Evolutionary conservation across 139 green algal genomes (phyloP).

Genomic region (Ettlia oleoabundans): DNA sequence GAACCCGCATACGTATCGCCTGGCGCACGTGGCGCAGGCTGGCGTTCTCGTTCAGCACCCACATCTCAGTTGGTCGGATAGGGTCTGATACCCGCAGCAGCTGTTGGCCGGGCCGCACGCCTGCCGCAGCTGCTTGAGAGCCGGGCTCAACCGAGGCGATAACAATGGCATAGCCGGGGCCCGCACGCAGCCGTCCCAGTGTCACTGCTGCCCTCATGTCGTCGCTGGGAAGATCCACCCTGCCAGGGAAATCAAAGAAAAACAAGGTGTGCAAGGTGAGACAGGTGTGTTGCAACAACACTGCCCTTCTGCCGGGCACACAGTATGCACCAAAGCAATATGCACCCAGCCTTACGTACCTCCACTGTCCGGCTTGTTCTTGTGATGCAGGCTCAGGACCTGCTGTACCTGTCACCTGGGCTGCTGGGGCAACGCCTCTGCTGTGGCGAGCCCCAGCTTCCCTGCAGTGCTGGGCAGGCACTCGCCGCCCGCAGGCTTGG

Average conservation of each 20-base stretch:
- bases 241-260: not conserved
- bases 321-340: too few relatives aligned
- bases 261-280: not conserved
- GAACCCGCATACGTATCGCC: slow-evolving; percentile 33
- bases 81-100: slow-evolving; percentile 41
- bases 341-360: too few relatives aligned
- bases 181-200: not conserved
- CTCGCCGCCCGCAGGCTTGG: too few relatives aligned
- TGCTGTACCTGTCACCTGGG: too few relatives aligned
- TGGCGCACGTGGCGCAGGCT: slow-evolving; percentile 34
- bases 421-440: too few relatives aligned
- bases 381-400: too few relatives aligned
- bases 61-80: slow-evolving; percentile 10
- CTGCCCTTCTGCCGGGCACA: too few relatives aligned
- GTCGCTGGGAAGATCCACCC: slow-evolving; percentile 17
- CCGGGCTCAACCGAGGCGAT: not conserved
- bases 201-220: slow-evolving; percentile 1
- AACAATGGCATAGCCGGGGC: slow-evolving; percentile 8
- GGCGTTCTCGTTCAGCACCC: slow-evolving; percentile 16
- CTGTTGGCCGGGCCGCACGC: slow-evolving; percentile 28
- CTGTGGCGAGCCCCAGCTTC: too few relatives aligned
- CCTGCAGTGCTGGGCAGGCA: too few relatives aligned
- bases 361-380: too few relatives aligned
- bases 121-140: not conserved
- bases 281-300: too few relatives aligned